Percentiles rank a stretch among this genome's conserved stretches.
phyloP scores from a whole-genome alignment of 768 basidiomycete species.

The Mycena vulgaris region DNA sequence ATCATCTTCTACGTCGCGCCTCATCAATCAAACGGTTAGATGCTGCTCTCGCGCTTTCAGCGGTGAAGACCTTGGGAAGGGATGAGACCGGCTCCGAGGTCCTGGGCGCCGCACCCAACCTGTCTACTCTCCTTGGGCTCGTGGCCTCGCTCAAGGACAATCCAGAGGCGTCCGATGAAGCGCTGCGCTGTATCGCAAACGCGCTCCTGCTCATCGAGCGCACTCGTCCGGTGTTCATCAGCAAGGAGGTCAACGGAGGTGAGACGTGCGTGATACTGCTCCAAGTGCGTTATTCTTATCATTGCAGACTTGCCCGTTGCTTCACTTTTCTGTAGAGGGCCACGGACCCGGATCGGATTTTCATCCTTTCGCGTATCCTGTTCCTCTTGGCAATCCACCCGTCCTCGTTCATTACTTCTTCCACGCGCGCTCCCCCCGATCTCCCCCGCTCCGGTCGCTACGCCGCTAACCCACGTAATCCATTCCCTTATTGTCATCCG shows the following conservation, averaged over 20 bases:
- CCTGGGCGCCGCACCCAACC: slow-evolving; percentile 68
- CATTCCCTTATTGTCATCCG: no score
- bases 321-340: slow-evolving; percentile 67
- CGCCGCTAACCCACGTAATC: no score
- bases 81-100: slow-evolving; percentile 77
- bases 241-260: slow-evolving; percentile 75
- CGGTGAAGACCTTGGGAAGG: slow-evolving; percentile 83
- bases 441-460: no score
- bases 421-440: no score
- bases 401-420: slow-evolving; percentile 64
- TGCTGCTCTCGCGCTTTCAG: slow-evolving; percentile 74
- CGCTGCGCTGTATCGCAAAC: slow-evolving; percentile 85
- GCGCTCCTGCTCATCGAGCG: slow-evolving; percentile 78
- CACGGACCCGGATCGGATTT: slow-evolving; percentile 72
- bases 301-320: no score
- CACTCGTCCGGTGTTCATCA: slow-evolving; percentile 71
- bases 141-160: slow-evolving; percentile 70
- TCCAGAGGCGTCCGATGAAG: slow-evolving; percentile 74
- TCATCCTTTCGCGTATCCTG: slow-evolving; percentile 81
- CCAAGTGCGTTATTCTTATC: slow-evolving; percentile 66
- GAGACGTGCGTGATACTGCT: slow-evolving; percentile 68
- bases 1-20: slow-evolving; percentile 73
- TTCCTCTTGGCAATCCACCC: slow-evolving; percentile 78
- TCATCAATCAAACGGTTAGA: slow-evolving; percentile 73
- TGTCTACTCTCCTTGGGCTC: slow-evolving; percentile 69